Percentiles rank a stretch among this genome's conserved stretches.
Conservation (phyloP, 345 rosid genomes). For the Dimocarpus longan region DNA sequence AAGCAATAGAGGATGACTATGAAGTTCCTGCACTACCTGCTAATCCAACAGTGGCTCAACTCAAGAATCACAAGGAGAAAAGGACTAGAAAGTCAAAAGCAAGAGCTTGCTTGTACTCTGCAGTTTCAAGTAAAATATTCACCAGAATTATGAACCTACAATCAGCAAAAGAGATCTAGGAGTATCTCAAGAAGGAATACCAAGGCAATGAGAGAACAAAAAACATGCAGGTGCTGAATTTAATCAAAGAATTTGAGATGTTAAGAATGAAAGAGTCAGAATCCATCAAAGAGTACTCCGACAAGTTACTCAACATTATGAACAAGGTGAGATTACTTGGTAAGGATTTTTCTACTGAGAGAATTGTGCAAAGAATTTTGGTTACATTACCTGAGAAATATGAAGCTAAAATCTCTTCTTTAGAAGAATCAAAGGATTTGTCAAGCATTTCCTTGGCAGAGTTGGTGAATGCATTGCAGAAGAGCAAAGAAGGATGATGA, state of each 20-base stretch:
- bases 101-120: neutral
- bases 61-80: slow-evolving; percentile 19
- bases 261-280: slow-evolving; percentile 4
- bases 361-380: neutral
- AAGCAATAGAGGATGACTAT: slow-evolving; percentile 15
- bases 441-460: neutral
- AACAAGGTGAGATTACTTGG: slow-evolving; percentile 9
- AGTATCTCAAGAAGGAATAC: slow-evolving; percentile 21
- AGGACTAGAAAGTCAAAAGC: slow-evolving; percentile 15
- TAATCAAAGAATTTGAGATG: slow-evolving; percentile 13
- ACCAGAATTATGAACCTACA: neutral
- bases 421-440: slow-evolving; percentile 5
- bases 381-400: neutral
- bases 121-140: slow-evolving; percentile 4
- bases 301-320: neutral
- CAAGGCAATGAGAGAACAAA: slow-evolving; percentile 1
- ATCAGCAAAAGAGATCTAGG: slow-evolving; percentile 17
- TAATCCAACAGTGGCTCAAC: slow-evolving; percentile 16
- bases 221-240: slow-evolving; percentile 18
- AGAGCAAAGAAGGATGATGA: neutral
- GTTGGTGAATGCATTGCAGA: neutral
- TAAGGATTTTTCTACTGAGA: neutral
- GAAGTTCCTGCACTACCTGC: neutral
- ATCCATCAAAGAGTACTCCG: slow-evolving; percentile 4
- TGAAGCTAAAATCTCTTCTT: neutral